Evolutionary conservation across 768 basidiomycete species (phyloP).

Genomic region (Boletus eberwhitei): DNA sequence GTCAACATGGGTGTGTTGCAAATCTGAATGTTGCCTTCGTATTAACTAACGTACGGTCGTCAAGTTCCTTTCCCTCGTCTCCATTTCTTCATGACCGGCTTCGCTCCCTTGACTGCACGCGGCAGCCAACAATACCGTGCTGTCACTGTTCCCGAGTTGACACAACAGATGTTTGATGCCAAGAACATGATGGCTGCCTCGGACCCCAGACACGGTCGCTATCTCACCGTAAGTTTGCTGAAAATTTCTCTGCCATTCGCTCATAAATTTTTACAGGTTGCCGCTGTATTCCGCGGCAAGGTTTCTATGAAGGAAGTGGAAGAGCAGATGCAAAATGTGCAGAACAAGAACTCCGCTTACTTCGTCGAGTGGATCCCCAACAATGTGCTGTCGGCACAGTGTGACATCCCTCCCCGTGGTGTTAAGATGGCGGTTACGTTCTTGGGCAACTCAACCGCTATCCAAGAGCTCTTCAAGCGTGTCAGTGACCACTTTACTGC

Average conservation of each 20-base stretch:
- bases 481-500: constrained; percentile 97
- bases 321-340: constrained; percentile 97
- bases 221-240: constrained; percentile 72
- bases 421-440: constrained; percentile 98
- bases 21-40: neutral
- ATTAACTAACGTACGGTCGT: constrained; percentile 1
- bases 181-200: constrained; percentile 99
- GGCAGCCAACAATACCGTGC: constrained; percentile 95
- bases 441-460: constrained; percentile 95
- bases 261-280: constrained; percentile 49
- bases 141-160: constrained; percentile 95
- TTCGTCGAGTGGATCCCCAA: constrained; percentile 99
- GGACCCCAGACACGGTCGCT: constrained; percentile 94
- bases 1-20: constrained; percentile 92
- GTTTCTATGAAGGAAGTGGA: constrained; percentile 99
- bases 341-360: constrained; percentile 96
- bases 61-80: constrained; percentile 97
- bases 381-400: constrained; percentile 97
- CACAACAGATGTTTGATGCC: constrained; percentile 99
- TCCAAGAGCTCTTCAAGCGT: constrained; percentile 98
- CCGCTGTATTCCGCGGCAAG: constrained; percentile 97
- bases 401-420: constrained; percentile 94
- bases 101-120: constrained; percentile 90
- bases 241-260: neutral
- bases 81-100: constrained; percentile 99